Evolutionary conservation across 495 filamentous ascomycete species (phyloP).

Genomic region (Hypoxylon trugodes): DNA sequence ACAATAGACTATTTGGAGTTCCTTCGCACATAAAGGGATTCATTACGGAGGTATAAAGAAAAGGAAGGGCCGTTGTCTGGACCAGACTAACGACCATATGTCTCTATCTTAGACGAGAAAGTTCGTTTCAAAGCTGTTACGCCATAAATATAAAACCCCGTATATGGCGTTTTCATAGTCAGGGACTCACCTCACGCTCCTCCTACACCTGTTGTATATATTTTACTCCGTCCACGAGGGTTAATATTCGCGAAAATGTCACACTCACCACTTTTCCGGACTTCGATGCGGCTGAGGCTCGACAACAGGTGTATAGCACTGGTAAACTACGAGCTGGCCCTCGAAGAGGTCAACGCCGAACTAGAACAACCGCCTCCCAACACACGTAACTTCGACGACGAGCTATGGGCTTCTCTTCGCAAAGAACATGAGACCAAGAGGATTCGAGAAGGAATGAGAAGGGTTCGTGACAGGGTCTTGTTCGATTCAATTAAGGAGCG

Average conservation of each 20-base stretch:
- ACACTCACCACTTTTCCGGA: slow-evolving; percentile 32
- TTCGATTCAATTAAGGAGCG: not conserved
- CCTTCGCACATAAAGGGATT: slow-evolving; percentile 31
- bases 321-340: slow-evolving; percentile 32
- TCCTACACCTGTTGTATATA: too few relatives aligned
- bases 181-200: not conserved
- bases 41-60: slow-evolving; percentile 1
- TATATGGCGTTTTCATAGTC: not conserved
- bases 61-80: too few relatives aligned
- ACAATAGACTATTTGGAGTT: too few relatives aligned
- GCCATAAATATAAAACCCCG: slow-evolving; percentile 1
- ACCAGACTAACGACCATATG: too few relatives aligned
- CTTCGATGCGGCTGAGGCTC: slow-evolving; percentile 16
- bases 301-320: slow-evolving; percentile 26
- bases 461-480: slow-evolving; percentile 3
- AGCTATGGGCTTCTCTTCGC: slow-evolving; percentile 25
- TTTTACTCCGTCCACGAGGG: not conserved
- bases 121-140: not conserved
- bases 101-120: not conserved
- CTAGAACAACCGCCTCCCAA: slow-evolving; percentile 13
- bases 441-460: not conserved
- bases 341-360: slow-evolving; percentile 19
- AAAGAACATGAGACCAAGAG: slow-evolving; percentile 25
- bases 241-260: slow-evolving; percentile 14
- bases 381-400: slow-evolving; percentile 18